A percentile compares a stretch with the other conserved stretches of the same genome.
phyloP scores from a whole-genome alignment of 805 yeast genomes.

The Myxozyma neotropica region DNA sequence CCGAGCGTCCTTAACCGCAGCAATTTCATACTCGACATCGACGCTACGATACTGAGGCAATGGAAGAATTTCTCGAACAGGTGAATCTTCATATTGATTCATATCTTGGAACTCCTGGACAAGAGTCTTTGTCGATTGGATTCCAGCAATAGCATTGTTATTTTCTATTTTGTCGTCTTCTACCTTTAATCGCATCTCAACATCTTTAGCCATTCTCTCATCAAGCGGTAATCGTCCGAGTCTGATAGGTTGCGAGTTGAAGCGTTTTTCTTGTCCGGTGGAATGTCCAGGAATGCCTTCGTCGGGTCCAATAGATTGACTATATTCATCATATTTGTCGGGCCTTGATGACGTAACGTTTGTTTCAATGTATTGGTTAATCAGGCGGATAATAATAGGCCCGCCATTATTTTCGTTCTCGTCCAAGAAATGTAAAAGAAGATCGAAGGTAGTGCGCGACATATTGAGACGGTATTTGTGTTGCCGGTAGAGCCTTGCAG shows the following conservation, averaged over 20 bases:
- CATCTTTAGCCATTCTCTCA: slow-evolving; percentile 79
- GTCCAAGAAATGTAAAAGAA: slow-evolving; percentile 81
- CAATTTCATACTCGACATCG: slow-evolving; percentile 78
- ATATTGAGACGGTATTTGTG: slow-evolving; percentile 75
- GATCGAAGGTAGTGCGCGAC: slow-evolving; percentile 80
- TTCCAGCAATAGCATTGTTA: slow-evolving; percentile 40
- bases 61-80: slow-evolving; percentile 75
- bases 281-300: slow-evolving; percentile 47
- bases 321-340: slow-evolving; percentile 38
- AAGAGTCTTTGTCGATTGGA: slow-evolving; percentile 49
- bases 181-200: slow-evolving; percentile 70
- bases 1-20: slow-evolving; percentile 79
- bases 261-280: slow-evolving; percentile 53
- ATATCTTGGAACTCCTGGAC: slow-evolving; percentile 67
- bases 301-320: slow-evolving; percentile 56
- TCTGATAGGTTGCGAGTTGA: slow-evolving; percentile 72
- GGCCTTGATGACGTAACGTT: slow-evolving; percentile 44
- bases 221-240: slow-evolving; percentile 82
- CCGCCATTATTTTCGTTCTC: slow-evolving; percentile 95
- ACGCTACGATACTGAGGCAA: slow-evolving; percentile 78
- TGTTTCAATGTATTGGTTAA: slow-evolving; percentile 75
- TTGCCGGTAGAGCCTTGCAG: slow-evolving; percentile 72
- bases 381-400: slow-evolving; percentile 76
- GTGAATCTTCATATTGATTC: slow-evolving; percentile 59
- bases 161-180: slow-evolving; percentile 56